Conservation (phyloP, 805 yeast species). For the Jamesozyma jinghongensis region DNA sequence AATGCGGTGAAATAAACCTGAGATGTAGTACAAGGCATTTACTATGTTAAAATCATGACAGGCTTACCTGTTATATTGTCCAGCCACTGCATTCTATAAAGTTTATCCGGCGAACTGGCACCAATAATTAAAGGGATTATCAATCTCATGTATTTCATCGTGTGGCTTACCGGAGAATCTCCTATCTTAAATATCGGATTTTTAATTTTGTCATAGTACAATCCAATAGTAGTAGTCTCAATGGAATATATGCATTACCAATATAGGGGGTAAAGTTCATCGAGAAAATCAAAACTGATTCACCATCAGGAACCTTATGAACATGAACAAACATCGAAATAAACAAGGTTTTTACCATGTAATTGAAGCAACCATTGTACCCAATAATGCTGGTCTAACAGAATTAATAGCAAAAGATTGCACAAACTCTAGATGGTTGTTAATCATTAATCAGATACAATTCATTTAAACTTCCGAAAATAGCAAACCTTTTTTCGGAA, state of each 20-base stretch:
- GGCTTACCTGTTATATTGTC: conserved; percentile 52
- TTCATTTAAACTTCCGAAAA: conserved; percentile 16
- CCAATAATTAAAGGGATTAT: conserved; percentile 76
- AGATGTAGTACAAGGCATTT: conserved; percentile 83
- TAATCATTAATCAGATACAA: conserved; percentile 19
- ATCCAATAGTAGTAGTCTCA: conserved; percentile 75
- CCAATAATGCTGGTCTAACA: conserved; percentile 56
- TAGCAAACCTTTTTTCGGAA: background rate
- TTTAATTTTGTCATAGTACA: conserved; percentile 77
- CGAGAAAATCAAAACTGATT: conserved; percentile 75
- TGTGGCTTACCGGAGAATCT: conserved; percentile 50
- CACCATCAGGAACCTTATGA: conserved; percentile 72
- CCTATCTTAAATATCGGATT: conserved; percentile 48
- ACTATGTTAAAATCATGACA: conserved; percentile 62
- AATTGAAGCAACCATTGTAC: conserved; percentile 66
- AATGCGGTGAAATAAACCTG: conserved; percentile 84
- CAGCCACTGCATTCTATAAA: conserved; percentile 56
- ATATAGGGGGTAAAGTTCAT: conserved; percentile 75
- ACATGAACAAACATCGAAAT: conserved; percentile 42
- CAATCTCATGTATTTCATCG: conserved; percentile 49
- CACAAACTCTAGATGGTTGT: conserved; percentile 30
- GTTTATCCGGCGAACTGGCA: conserved; percentile 51
- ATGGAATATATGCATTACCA: conserved; percentile 82
- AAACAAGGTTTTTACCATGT: conserved; percentile 76
- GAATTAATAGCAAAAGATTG: conserved; percentile 40